These are phyloP conservation scores for Solanum virginianum DNA, from an alignment of 257 asterid species.

Conservation along the genomic window DNA sequence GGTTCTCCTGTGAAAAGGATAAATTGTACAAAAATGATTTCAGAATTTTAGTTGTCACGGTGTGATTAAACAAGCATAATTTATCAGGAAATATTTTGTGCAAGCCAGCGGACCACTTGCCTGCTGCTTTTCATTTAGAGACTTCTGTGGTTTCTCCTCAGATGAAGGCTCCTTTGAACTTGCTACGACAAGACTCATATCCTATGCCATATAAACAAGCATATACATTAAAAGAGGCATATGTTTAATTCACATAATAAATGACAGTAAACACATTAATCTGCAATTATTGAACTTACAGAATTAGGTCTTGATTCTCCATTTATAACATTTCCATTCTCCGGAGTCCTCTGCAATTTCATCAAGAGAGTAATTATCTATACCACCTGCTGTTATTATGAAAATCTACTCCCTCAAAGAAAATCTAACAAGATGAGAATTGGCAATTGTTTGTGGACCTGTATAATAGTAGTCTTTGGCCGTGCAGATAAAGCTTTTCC, in stretches of 20 bases:
- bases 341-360: conserved; percentile 67
- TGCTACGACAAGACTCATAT: conserved; percentile 35
- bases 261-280: background rate
- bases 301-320: conserved; percentile 50
- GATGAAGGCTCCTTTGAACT: conserved; percentile 71
- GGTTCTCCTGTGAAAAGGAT: conserved; percentile 68
- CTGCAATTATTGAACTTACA: conserved; percentile 19
- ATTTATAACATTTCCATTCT: conserved; percentile 52
- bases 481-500: conserved; percentile 70
- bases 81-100: background rate
- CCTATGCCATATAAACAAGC: conserved; percentile 36
- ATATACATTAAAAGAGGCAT: background rate
- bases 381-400: background rate
- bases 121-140: conserved; percentile 88
- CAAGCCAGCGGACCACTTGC: conserved; percentile 25
- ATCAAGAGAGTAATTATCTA: conserved; percentile 20
- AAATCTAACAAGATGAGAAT: background rate
- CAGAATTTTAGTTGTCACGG: too few species aligned
- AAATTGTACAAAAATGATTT: background rate
- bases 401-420: background rate
- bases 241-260: background rate
- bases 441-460: conserved; percentile 24
- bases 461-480: conserved; percentile 61
- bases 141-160: conserved; percentile 88
- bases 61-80: background rate